Evolutionary conservation across 2,329 filamentous ascomycete species (phyloP).

Genomic region (Bipolaris cookei): DNA sequence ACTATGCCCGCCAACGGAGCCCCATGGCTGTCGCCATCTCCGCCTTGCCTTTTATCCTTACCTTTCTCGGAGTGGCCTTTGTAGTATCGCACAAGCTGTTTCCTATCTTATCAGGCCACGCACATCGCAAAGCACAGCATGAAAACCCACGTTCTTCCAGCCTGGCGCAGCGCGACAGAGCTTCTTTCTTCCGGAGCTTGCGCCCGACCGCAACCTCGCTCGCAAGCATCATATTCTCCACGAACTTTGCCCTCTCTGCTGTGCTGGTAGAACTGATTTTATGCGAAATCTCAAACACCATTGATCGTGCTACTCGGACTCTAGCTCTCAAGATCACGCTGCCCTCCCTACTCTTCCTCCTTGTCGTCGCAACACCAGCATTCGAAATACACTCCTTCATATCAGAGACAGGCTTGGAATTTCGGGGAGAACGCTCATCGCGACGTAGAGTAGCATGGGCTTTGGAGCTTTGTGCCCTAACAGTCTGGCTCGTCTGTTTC

Average conservation of each 20-base stretch:
- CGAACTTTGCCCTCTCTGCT: constrained; percentile 76
- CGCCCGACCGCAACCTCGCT: constrained; percentile 46
- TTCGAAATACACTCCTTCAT: constrained; percentile 75
- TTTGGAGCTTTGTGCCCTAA: constrained; percentile 68
- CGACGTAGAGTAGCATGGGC: constrained; percentile 67
- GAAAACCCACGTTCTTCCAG: constrained; percentile 65
- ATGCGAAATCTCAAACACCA: constrained; percentile 79
- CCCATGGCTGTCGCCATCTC: constrained; percentile 64
- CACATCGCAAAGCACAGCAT: constrained; percentile 66
- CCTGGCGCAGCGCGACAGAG: constrained; percentile 30
- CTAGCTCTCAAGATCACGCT: constrained; percentile 73
- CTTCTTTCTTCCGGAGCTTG: constrained; percentile 48
- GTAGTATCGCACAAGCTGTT: constrained; percentile 73
- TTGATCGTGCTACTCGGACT: constrained; percentile 70
- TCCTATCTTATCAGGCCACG: constrained; percentile 68
- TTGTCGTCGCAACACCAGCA: constrained; percentile 78
- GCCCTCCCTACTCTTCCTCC: constrained; percentile 71
- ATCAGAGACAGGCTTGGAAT: constrained; percentile 64
- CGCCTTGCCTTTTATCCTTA: constrained; percentile 70
- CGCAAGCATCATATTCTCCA: constrained; percentile 72
- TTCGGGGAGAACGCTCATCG: constrained; percentile 64
- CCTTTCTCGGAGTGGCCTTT: constrained; percentile 68
- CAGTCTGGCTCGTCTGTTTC: constrained; percentile 73
- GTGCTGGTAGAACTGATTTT: constrained; percentile 82
- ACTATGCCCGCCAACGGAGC: constrained; percentile 51